A percentile compares a stretch with the other conserved stretches of the same genome.
Evolutionary conservation across 2,329 filamentous ascomycete species (phyloP).

Genomic region (Verticillium alfalfae): DNA sequence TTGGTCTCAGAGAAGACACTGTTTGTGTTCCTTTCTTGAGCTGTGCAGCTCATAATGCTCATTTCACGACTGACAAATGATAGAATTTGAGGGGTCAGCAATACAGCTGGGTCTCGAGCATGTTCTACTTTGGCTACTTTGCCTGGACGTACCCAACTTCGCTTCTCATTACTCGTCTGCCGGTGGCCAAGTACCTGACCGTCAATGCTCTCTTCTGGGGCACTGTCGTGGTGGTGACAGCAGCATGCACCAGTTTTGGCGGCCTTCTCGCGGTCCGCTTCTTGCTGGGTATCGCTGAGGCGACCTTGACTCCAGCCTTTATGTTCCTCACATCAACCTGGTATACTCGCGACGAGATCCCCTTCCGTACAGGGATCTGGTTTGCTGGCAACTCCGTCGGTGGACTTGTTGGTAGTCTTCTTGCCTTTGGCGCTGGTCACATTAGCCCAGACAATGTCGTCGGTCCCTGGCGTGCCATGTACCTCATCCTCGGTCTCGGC

Average conservation of each 20-base stretch:
- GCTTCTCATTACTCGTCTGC: conserved; percentile 39
- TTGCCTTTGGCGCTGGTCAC: conserved; percentile 53
- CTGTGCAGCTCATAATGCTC: background rate
- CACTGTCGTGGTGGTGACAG: conserved; percentile 35
- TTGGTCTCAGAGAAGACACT: conserved; percentile 46
- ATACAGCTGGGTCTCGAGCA: conserved; percentile 40
- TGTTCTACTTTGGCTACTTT: conserved; percentile 39
- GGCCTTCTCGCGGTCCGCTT: conserved; percentile 46
- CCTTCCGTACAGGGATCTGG: conserved; percentile 49
- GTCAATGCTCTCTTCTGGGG: conserved; percentile 47
- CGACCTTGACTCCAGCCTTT: conserved; percentile 47
- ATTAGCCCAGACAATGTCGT: conserved; percentile 34
- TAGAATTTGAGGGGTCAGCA: conserved; percentile 48
- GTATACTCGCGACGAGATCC: conserved; percentile 53
- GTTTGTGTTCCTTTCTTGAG: conserved; percentile 11
- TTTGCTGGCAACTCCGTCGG: conserved; percentile 46
- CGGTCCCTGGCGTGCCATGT: conserved; percentile 53
- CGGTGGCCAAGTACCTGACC: conserved; percentile 40
- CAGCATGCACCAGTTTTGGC: conserved; percentile 39
- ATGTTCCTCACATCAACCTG: conserved; percentile 51
- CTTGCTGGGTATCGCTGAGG: conserved; percentile 49
- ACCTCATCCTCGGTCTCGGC: conserved; percentile 43
- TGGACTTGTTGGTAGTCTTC: conserved; percentile 39
- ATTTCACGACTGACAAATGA: conserved; percentile 18
- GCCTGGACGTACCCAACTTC: conserved; percentile 44